Evolutionary conservation across 805 yeast species (phyloP).

Genomic region (Cephaloascus albidus): DNA sequence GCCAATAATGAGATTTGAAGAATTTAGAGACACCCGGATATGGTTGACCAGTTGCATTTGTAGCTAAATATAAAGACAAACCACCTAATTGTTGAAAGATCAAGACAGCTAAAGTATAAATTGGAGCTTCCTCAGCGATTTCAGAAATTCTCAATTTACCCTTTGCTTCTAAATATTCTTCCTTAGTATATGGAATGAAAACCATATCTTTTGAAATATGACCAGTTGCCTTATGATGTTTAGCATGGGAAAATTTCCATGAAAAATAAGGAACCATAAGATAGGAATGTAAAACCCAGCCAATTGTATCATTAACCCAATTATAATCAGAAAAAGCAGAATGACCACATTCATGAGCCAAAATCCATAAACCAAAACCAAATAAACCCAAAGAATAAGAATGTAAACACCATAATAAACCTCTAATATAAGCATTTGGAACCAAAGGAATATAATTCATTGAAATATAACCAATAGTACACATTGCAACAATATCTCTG

Average conservation of each 20-base stretch:
- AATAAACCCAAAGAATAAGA: slow-evolving; percentile 51
- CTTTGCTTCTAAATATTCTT: slow-evolving; percentile 36
- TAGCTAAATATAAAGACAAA: slow-evolving; percentile 56
- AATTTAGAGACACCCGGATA: slow-evolving; percentile 36
- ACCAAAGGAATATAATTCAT: slow-evolving; percentile 43
- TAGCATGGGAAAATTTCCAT: slow-evolving; percentile 78
- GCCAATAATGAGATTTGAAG: slow-evolving; percentile 61
- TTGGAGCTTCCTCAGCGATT: slow-evolving; percentile 66
- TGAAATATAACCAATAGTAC: slow-evolving; percentile 42
- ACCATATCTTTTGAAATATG: slow-evolving; percentile 79
- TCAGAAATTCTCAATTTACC: slow-evolving; percentile 37
- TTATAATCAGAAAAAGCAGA: slow-evolving; percentile 73
- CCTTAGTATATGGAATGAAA: slow-evolving; percentile 65
- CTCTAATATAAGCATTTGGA: slow-evolving; percentile 33
- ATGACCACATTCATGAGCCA: slow-evolving; percentile 92
- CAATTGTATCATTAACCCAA: slow-evolving; percentile 66
- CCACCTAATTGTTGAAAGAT: slow-evolving; percentile 70
- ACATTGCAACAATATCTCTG: slow-evolving; percentile 49
- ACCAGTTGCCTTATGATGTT: slow-evolving; percentile 88
- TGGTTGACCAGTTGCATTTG: slow-evolving; percentile 72
- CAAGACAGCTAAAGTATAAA: slow-evolving; percentile 46
- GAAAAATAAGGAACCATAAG: slow-evolving; percentile 80
- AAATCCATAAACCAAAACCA: slow-evolving; percentile 74
- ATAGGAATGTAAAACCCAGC: slow-evolving; percentile 77
- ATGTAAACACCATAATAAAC: slow-evolving; percentile 50